These are phyloP conservation scores for Plasmodium coatneyi DNA, from an alignment of 169 alveolate genomes.

Conservation along the genomic window DNA sequence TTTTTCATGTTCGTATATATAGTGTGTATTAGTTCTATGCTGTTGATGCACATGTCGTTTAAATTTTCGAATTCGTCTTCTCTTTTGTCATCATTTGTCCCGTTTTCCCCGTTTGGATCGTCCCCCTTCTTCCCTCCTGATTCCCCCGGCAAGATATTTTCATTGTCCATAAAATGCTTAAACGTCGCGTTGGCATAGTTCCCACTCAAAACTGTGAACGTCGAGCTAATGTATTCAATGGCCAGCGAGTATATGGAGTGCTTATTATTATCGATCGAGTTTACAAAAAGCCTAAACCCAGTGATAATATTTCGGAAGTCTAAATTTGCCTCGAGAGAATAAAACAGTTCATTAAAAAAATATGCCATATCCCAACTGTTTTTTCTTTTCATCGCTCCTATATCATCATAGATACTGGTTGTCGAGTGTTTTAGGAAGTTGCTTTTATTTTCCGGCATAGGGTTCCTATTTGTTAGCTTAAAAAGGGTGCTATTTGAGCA, in stretches of 20 bases:
- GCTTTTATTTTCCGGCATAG: not conserved
- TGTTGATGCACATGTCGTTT: conserved; percentile 34
- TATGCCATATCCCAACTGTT: conserved; percentile 57
- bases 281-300: conserved; percentile 62
- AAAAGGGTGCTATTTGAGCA: conserved; percentile 47
- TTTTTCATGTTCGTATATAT: conserved; percentile 61
- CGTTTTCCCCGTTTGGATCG: not conserved
- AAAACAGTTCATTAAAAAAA: conserved; percentile 40
- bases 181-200: conserved; percentile 45
- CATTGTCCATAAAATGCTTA: conserved; percentile 61
- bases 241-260: conserved; percentile 36
- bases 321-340: conserved; percentile 37
- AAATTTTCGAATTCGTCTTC: conserved; percentile 18
- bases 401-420: not conserved
- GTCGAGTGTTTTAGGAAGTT: not conserved
- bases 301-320: conserved; percentile 66
- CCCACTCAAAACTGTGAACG: conserved; percentile 18
- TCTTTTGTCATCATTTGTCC: not conserved
- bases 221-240: conserved; percentile 59
- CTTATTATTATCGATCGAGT: conserved; percentile 44
- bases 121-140: not conserved
- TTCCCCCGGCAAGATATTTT: conserved; percentile 16
- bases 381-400: not conserved
- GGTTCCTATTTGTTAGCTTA: conserved; percentile 16
- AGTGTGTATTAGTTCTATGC: conserved; percentile 60